phyloP scores from a whole-genome alignment of 345 rosid genomes.

The Populus simonii region DNA sequence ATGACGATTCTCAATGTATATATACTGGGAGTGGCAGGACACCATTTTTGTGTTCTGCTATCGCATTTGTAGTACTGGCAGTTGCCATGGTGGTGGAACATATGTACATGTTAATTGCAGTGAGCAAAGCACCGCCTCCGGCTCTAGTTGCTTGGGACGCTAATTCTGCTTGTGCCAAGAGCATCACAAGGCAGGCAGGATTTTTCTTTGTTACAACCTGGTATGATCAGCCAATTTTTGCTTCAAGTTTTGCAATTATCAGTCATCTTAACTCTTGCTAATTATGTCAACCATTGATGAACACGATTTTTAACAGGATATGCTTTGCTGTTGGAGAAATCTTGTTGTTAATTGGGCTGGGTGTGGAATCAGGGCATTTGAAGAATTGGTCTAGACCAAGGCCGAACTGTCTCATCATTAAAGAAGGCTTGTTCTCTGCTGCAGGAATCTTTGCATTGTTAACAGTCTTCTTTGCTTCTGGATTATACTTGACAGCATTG shows the following conservation, averaged over 20 bases:
- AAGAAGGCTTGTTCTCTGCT: conserved; percentile 73
- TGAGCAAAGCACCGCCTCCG: conserved; percentile 58
- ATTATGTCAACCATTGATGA: background rate
- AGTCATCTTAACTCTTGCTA: too few species aligned
- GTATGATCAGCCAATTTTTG: conserved; percentile 30
- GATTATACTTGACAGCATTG: conserved; percentile 67
- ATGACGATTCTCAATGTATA: conserved; percentile 42
- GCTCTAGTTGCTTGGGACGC: conserved; percentile 48
- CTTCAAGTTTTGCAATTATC: background rate
- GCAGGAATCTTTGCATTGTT: conserved; percentile 68
- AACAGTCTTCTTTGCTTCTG: conserved; percentile 65
- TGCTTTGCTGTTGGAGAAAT: conserved; percentile 79
- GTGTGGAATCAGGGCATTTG: conserved; percentile 89
- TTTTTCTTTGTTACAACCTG: conserved; percentile 78
- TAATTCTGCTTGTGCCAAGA: conserved; percentile 35
- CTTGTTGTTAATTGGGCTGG: conserved; percentile 64
- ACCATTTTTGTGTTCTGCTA: conserved; percentile 57
- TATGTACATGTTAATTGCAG: conserved; percentile 58
- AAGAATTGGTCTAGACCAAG: conserved; percentile 75
- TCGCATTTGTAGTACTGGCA: conserved; percentile 63
- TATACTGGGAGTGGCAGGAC: conserved; percentile 70
- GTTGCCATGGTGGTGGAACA: conserved; percentile 68
- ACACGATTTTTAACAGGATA: conserved; percentile 36
- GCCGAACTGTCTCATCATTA: conserved; percentile 54
- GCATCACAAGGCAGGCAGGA: conserved; percentile 63